These are phyloP conservation scores for Bocquillonia castaneifolia DNA, from an alignment of 441 rosid species.

Conservation along the genomic window DNA sequence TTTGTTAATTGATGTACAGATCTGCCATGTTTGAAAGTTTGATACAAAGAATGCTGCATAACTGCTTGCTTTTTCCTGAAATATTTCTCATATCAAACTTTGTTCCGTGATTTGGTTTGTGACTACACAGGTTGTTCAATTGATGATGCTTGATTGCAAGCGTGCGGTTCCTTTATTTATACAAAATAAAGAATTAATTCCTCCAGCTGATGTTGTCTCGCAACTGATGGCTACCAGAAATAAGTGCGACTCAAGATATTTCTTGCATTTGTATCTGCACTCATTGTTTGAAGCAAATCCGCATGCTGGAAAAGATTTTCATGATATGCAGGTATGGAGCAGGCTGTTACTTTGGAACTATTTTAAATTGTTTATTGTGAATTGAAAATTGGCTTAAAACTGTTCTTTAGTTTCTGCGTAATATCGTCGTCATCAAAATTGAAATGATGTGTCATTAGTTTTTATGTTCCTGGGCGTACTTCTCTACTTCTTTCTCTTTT, in stretches of 20 bases:
- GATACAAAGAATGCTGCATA: not conserved
- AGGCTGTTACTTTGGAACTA: not conserved
- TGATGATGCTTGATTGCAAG: constrained; percentile 90
- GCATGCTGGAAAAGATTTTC: constrained; percentile 83
- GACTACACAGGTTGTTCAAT: constrained; percentile 69
- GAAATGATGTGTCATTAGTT: not conserved
- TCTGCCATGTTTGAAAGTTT: not conserved
- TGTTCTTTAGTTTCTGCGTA: not conserved
- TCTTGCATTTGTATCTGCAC: constrained; percentile 80
- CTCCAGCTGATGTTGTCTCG: constrained; percentile 81
- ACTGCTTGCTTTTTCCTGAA: constrained; percentile 18
- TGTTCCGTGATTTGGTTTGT: constrained; percentile 14
- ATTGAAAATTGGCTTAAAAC: not conserved
- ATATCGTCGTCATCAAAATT: not conserved
- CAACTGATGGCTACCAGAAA: constrained; percentile 55
- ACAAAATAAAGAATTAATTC: constrained; percentile 71
- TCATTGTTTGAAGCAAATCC: constrained; percentile 76
- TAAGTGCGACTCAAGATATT: constrained; percentile 75
- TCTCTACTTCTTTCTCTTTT: not conserved
- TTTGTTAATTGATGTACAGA: not conserved
- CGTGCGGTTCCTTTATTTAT: constrained; percentile 73
- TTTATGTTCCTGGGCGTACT: not conserved
- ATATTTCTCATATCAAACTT: not conserved
- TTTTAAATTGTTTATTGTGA: not conserved
- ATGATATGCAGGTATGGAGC: constrained; percentile 85